These are phyloP conservation scores for Colletotrichum sp. DNA, from an alignment of 2,329 filamentous ascomycete species.

Conservation along the genomic window DNA sequence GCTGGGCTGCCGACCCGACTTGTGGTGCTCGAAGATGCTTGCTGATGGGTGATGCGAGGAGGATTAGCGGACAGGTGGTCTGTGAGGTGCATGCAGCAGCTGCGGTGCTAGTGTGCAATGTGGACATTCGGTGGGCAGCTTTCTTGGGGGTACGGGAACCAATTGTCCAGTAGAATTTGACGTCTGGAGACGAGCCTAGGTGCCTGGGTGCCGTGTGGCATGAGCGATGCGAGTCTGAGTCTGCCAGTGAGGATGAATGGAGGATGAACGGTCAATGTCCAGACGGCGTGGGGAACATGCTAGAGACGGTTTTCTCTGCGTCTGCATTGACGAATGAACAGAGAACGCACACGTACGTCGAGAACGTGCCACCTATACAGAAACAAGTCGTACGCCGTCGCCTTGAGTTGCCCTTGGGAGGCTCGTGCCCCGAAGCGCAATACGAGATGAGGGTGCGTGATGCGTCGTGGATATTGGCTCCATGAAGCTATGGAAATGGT, in stretches of 20 bases:
- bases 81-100: conserved; percentile 18
- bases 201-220: neutral
- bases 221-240: neutral
- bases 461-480: neutral
- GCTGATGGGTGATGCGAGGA: neutral
- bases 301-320: neutral
- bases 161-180: conserved; percentile 13
- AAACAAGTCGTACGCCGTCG: neutral
- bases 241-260: neutral
- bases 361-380: neutral
- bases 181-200: neutral
- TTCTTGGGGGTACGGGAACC: neutral
- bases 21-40: neutral
- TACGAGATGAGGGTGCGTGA: neutral
- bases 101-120: conserved; percentile 3
- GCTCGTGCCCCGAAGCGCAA: neutral
- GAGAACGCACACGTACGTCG: neutral
- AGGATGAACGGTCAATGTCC: neutral
- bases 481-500: neutral
- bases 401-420: neutral
- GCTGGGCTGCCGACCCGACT: conserved; percentile 5
- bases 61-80: conserved; percentile 12
- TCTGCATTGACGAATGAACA: neutral
- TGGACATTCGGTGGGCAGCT: conserved; percentile 9
- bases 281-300: neutral